Percentiles rank a stretch among this genome's conserved stretches.
phyloP scores from a whole-genome alignment of 257 asterid species.

The Solanum verrucosum region DNA sequence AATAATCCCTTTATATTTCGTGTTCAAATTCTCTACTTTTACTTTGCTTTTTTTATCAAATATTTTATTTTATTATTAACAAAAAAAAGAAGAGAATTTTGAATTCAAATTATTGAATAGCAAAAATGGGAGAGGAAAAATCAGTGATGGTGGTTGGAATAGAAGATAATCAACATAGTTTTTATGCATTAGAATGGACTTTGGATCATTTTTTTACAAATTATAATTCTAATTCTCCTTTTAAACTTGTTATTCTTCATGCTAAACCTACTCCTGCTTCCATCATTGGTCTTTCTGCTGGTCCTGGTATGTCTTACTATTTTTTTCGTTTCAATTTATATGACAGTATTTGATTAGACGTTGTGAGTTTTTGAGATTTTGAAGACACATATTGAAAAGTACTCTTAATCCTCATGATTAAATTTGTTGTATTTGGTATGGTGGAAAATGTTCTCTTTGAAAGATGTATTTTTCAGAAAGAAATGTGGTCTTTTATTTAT shows the following conservation, averaged over 20 bases:
- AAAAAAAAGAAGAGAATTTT: background rate
- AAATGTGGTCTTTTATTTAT: background rate
- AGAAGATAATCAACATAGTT: slow-evolving; percentile 78
- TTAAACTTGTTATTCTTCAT: slow-evolving; percentile 62
- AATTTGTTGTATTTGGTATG: background rate
- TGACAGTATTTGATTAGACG: background rate
- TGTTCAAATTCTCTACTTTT: background rate
- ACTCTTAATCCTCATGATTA: background rate
- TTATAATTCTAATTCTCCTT: slow-evolving; percentile 21
- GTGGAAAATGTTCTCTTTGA: background rate
- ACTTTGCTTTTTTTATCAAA: background rate
- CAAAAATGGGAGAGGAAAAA: background rate
- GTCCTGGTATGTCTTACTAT: slow-evolving; percentile 39
- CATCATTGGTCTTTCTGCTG: slow-evolving; percentile 52
- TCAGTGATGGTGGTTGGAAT: background rate
- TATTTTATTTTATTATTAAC: background rate
- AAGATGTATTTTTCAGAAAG: background rate
- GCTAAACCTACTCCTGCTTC: slow-evolving; percentile 48
- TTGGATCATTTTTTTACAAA: slow-evolving; percentile 54
- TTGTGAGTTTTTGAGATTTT: background rate
- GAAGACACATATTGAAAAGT: background rate
- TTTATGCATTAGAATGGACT: slow-evolving; percentile 74
- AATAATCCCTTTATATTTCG: background rate
- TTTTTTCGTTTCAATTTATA: background rate
- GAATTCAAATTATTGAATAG: background rate